phyloP scores from a whole-genome alignment of 495 filamentous ascomycete species.

The Penicillium goetzii region DNA sequence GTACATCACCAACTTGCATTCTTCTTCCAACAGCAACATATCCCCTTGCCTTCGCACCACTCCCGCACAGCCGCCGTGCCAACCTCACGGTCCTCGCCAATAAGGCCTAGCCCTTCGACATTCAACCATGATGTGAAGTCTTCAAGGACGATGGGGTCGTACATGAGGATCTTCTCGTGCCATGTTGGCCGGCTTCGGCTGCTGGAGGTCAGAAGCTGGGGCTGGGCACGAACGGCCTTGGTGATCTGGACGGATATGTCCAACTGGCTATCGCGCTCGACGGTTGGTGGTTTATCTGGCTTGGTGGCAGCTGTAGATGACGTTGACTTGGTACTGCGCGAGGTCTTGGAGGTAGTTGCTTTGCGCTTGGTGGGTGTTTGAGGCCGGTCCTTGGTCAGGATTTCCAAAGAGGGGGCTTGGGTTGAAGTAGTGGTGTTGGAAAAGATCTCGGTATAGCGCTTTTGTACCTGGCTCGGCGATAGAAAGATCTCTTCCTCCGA shows the following conservation, averaged over 20 bases:
- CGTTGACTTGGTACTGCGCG: slow-evolving; percentile 6
- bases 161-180: slow-evolving; percentile 92
- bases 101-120: slow-evolving; percentile 61
- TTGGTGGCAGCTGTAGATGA: slow-evolving; percentile 2
- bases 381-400: slow-evolving; percentile 17
- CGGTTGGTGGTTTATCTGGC: slow-evolving; percentile 6
- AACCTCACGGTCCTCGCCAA: slow-evolving; percentile 70
- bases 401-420: slow-evolving; percentile 19
- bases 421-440: slow-evolving; percentile 5
- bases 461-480: slow-evolving; percentile 41
- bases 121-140: slow-evolving; percentile 87
- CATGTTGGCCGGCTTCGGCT: slow-evolving; percentile 57
- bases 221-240: slow-evolving; percentile 60
- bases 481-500: slow-evolving; percentile 56
- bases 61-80: slow-evolving; percentile 62
- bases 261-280: slow-evolving; percentile 23
- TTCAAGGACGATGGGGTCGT: slow-evolving; percentile 88
- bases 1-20: slow-evolving; percentile 26
- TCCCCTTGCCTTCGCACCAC: slow-evolving; percentile 84
- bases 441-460: slow-evolving; percentile 20
- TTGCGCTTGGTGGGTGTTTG: slow-evolving; percentile 22
- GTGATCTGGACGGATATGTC: slow-evolving; percentile 66
- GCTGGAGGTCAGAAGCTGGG: slow-evolving; percentile 23
- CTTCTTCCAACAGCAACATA: slow-evolving; percentile 65
- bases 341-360: slow-evolving; percentile 12